Percentiles rank a stretch among this genome's conserved stretches.
Conservation (phyloP, 2,329 filamentous ascomycete species). For the Colletotrichum simmondsii region DNA sequence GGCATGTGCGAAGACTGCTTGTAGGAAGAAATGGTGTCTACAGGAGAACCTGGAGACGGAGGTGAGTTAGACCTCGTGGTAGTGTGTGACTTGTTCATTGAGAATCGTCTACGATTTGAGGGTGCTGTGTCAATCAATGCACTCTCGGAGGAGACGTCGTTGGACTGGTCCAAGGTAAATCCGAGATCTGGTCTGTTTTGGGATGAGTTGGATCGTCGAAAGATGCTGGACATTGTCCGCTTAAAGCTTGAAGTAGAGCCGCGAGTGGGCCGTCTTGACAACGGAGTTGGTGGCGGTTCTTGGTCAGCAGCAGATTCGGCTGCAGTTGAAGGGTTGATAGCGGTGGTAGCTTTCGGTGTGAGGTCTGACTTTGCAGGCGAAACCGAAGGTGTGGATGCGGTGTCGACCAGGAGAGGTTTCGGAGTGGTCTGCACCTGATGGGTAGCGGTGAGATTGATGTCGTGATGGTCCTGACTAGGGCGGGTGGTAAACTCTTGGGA, state of each 20-base stretch:
- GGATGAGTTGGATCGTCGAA: conserved; percentile 54
- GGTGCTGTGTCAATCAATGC: conserved; percentile 28
- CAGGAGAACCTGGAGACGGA: conserved; percentile 59
- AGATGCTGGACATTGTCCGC: conserved; percentile 62
- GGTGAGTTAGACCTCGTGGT: conserved; percentile 61
- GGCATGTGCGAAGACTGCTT: conserved; percentile 49
- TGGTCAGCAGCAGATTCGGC: conserved; percentile 35
- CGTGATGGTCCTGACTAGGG: conserved; percentile 51
- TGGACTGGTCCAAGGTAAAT: conserved; percentile 34
- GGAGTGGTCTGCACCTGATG: conserved; percentile 27
- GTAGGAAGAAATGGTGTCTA: conserved; percentile 52
- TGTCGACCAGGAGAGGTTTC: conserved; percentile 30
- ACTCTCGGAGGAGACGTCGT: conserved; percentile 37
- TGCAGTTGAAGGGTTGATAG: conserved; percentile 14
- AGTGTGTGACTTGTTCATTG: conserved; percentile 56
- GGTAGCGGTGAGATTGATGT: conserved; percentile 41
- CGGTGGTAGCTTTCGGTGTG: conserved; percentile 6
- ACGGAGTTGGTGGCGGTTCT: conserved; percentile 43
- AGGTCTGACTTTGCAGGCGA: conserved; percentile 13
- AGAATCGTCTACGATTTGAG: conserved; percentile 44
- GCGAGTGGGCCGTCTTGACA: conserved; percentile 54
- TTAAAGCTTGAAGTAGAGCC: conserved; percentile 57
- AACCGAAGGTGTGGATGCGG: conserved; percentile 20
- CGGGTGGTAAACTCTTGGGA: conserved; percentile 64
- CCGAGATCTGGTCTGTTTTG: conserved; percentile 40